Conservation (phyloP, 2,329 filamentous ascomycete species). For the Epichloe gansuensis region DNA sequence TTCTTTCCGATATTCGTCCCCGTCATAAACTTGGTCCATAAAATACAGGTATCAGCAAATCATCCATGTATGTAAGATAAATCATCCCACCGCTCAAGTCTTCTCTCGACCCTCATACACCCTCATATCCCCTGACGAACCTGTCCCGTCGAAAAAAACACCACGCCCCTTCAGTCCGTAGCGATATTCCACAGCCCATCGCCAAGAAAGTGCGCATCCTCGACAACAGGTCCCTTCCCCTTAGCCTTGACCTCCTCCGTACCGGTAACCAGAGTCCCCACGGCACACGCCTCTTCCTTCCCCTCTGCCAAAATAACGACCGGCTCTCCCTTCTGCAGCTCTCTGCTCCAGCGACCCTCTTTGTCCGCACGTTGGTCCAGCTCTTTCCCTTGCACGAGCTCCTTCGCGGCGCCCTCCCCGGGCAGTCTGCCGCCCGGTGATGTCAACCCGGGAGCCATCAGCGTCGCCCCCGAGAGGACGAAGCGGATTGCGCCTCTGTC, state of each 20-base stretch:
- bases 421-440: constrained; percentile 71
- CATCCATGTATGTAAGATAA: background rate
- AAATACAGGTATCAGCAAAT: background rate
- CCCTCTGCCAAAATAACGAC: constrained; percentile 88
- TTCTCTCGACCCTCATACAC: too few relatives aligned
- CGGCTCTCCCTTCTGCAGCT: constrained; percentile 67
- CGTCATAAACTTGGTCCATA: background rate
- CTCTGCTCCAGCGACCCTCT: constrained; percentile 46
- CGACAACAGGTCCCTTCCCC: constrained; percentile 87
- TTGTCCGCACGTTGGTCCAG: constrained; percentile 29
- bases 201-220: constrained; percentile 85
- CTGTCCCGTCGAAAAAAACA: background rate
- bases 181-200: constrained; percentile 79
- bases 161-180: constrained; percentile 26
- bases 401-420: constrained; percentile 25
- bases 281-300: constrained; percentile 80
- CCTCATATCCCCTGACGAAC: background rate
- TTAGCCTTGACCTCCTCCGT: constrained; percentile 89
- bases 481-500: constrained; percentile 95
- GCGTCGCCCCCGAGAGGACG: constrained; percentile 85
- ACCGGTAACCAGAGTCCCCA: constrained; percentile 70
- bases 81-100: too few relatives aligned
- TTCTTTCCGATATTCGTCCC: background rate
- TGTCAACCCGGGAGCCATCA: constrained; percentile 93
- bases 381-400: constrained; percentile 27